A percentile compares a stretch with the other conserved stretches of the same genome.
Conservation (phyloP, 495 filamentous ascomycete genomes). For the Hyphodiscus hymeniophilus region DNA sequence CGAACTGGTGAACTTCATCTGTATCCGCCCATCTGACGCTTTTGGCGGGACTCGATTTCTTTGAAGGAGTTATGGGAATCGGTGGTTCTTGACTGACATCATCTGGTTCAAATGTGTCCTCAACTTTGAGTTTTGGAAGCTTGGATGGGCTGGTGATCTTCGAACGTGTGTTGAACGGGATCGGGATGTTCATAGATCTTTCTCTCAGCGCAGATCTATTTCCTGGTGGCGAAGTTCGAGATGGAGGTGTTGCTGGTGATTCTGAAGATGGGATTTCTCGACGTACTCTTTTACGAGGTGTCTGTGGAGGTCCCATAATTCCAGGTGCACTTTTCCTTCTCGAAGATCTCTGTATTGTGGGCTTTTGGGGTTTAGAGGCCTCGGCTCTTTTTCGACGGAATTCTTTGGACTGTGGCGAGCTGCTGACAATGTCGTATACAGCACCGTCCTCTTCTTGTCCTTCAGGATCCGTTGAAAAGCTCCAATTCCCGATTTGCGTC, state of each 20-base stretch:
- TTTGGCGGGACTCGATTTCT: conserved; percentile 18
- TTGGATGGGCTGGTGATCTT: conserved; percentile 6
- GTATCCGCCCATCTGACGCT: conserved; percentile 19
- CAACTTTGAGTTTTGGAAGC: conserved; percentile 12
- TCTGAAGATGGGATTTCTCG: conserved; percentile 22
- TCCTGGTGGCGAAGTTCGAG: conserved; percentile 5
- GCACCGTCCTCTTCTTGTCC: conserved; percentile 1
- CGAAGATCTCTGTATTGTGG: not conserved
- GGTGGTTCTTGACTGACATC: conserved; percentile 10
- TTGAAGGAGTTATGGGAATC: conserved; percentile 8
- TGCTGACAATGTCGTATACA: not conserved
- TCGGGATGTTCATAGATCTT: conserved; percentile 12
- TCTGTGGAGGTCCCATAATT: conserved; percentile 17
- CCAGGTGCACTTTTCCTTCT: not conserved
- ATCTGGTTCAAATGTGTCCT: conserved; percentile 14
- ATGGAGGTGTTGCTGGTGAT: conserved; percentile 19
- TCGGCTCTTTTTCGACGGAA: not conserved
- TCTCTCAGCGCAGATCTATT: conserved; percentile 11
- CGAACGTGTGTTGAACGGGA: conserved; percentile 5
- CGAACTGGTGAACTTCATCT: not conserved
- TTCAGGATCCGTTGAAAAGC: not conserved
- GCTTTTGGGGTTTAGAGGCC: not conserved
- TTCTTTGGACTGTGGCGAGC: not conserved
- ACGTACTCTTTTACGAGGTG: conserved; percentile 8
- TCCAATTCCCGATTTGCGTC: conserved; percentile 5